Base-by-base conservation (phyloP, 257 asterid species). In the Solanum pennellii region DNA sequence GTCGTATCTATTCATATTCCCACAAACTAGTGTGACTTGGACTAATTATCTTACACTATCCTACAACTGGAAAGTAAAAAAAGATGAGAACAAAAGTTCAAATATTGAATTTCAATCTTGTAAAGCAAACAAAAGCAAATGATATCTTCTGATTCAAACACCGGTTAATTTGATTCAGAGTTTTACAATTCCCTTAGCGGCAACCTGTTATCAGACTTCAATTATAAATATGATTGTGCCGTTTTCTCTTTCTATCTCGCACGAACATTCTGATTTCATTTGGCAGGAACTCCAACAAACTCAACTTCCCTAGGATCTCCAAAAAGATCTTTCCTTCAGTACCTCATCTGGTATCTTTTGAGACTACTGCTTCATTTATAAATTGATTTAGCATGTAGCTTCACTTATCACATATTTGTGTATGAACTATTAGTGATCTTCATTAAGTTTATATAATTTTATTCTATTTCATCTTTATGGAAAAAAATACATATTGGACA, bases 311-410 rank as follows among this genome's bases (percentile, higher is more conserved):
- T 33, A 4, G 35, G 35, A 33, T 33, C 35, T 33, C 35, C 35
- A 33, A 33, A 33, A 33, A 33, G 35, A 33, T 33, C 35, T 33
- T 33, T 33, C 35, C 35, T 33, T 33, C 35, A 33, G 35, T 33
- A 23, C 98, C 98, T 89, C 97, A 95, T 92, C 93, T 96, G 94
- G 99, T 96, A 92, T 85, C 85, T 75, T 65, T 35, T 85, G 12
- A 49, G 47, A 80, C 77, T 7, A 77, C 49, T 68, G 6, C 42
- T 69, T 1, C 35, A 23, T 11, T 5, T 68, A 33, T 33, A 33
- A 15, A 29, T 3, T 25, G 35, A 66, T 66, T 29, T 25, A 66
- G 45, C 49, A 74, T 14, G 13, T 73, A 74, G 18, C 31, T 10
- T 37, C 49, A 39, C 18, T 27, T 27, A 27, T 27, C 49, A 20